phyloP scores from a whole-genome alignment of 1,284 basidiomycete species.

The Marasmius oreades region DNA sequence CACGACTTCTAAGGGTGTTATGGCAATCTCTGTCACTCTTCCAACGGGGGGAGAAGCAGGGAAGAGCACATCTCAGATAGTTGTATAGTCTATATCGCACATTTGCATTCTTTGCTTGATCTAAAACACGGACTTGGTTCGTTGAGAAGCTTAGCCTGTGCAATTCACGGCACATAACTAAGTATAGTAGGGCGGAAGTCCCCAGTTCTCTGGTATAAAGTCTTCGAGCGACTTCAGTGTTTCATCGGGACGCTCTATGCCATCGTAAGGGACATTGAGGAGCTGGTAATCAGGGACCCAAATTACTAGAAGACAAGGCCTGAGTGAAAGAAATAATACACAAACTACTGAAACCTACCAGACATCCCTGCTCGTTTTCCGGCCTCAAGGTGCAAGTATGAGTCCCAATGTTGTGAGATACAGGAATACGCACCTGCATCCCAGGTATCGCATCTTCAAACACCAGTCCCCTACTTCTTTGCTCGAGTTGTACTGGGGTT shows the following conservation, averaged over 20 bases:
- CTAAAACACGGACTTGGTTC: not conserved
- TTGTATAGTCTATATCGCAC: not conserved
- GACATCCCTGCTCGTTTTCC: slow-evolving; percentile 78
- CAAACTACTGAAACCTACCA: slow-evolving; percentile 40
- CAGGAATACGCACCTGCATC: slow-evolving; percentile 35
- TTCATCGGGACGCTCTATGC: slow-evolving; percentile 49
- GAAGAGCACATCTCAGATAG: not conserved
- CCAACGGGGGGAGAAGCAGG: not conserved
- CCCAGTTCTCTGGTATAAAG: slow-evolving; percentile 74
- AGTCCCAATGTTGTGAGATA: not conserved
- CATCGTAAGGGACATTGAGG: slow-evolving; percentile 43
- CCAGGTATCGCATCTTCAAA: slow-evolving; percentile 77
- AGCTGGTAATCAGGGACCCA: slow-evolving; percentile 77
- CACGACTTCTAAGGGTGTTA: not conserved
- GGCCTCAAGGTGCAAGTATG: slow-evolving; percentile 30
- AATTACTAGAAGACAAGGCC: slow-evolving; percentile 44
- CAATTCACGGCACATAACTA: not conserved
- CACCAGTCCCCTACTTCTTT: slow-evolving; percentile 57
- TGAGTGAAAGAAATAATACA: not conserved
- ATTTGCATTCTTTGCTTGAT: not conserved
- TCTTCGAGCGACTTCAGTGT: slow-evolving; percentile 57
- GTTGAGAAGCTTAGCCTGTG: not conserved
- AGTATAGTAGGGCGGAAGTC: slow-evolving; percentile 57
- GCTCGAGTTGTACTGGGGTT: slow-evolving; percentile 4
- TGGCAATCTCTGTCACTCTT: not conserved